Percentiles rank a stretch among this genome's conserved stretches.
phyloP scores from a whole-genome alignment of 2,329 filamentous ascomycete genomes.

The Aspergillus glaucus region DNA sequence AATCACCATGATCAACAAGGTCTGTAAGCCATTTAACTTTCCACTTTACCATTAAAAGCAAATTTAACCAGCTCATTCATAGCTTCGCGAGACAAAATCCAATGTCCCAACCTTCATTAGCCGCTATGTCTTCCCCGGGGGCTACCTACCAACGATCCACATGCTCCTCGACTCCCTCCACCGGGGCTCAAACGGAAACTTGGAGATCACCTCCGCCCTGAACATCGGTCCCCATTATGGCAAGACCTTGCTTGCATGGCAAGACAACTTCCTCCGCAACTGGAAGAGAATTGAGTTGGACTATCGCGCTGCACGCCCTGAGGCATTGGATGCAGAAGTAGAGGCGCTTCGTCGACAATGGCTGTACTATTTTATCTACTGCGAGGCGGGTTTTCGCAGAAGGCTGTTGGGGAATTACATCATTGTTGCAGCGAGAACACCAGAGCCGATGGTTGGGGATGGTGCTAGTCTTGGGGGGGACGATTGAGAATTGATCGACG shows the following conservation, averaged over 20 bases:
- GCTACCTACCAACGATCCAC: constrained; percentile 57
- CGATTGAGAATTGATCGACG: neutral
- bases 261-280: constrained; percentile 57
- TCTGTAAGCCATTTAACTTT: neutral
- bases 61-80: neutral
- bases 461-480: neutral
- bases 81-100: constrained; percentile 58
- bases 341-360: constrained; percentile 66
- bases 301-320: constrained; percentile 51
- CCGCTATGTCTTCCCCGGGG: constrained; percentile 73
- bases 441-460: constrained; percentile 4
- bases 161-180: constrained; percentile 56
- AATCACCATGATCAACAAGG: constrained; percentile 67
- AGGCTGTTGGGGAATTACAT: constrained; percentile 69
- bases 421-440: constrained; percentile 56
- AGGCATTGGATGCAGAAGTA: constrained; percentile 56
- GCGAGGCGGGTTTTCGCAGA: constrained; percentile 65
- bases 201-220: constrained; percentile 62
- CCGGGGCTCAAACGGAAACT: constrained; percentile 52
- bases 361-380: constrained; percentile 74
- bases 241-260: constrained; percentile 63
- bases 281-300: constrained; percentile 59
- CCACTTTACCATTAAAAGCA: neutral
- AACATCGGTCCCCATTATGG: constrained; percentile 71
- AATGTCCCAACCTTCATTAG: constrained; percentile 67